Percentiles rank a stretch among this genome's conserved stretches.
These are phyloP conservation scores for Ogataea ramenticola DNA, from an alignment of 805 yeast genomes.

Conservation along the genomic window DNA sequence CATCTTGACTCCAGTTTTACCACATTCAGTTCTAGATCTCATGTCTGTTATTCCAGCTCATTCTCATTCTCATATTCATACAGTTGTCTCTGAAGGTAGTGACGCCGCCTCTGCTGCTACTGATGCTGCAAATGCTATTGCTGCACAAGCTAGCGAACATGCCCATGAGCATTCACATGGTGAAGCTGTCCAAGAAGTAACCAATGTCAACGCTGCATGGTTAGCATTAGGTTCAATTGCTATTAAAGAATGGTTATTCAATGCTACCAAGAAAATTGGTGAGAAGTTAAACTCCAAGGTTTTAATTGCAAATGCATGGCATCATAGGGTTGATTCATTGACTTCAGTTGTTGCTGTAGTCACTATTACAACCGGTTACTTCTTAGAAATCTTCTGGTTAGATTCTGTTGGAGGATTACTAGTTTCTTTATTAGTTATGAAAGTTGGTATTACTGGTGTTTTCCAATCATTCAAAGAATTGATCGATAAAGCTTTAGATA, in stretches of 20 bases:
- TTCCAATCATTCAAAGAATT: slow-evolving; percentile 65
- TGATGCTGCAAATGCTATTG: slow-evolving; percentile 6
- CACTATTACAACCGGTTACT: slow-evolving; percentile 80
- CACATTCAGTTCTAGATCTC: slow-evolving; percentile 51
- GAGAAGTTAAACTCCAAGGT: slow-evolving; percentile 75
- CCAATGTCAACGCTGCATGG: slow-evolving; percentile 92
- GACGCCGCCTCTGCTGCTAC: slow-evolving; percentile 13
- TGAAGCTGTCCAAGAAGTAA: slow-evolving; percentile 27
- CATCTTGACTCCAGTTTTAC: slow-evolving; percentile 60
- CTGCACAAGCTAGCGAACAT: slow-evolving; percentile 12
- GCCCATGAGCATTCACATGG: slow-evolving; percentile 25
- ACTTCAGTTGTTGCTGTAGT: slow-evolving; percentile 87
- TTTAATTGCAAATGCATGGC: slow-evolving; percentile 97
- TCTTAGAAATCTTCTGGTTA: slow-evolving; percentile 71
- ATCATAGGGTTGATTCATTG: slow-evolving; percentile 89
- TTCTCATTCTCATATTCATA: slow-evolving; percentile 47
- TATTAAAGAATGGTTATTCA: slow-evolving; percentile 82
- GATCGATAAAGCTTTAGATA: slow-evolving; percentile 62
- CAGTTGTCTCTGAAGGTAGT: slow-evolving; percentile 9
- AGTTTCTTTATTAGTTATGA: slow-evolving; percentile 75
- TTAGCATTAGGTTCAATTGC: slow-evolving; percentile 84
- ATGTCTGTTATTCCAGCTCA: slow-evolving; percentile 43
- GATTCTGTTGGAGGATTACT: slow-evolving; percentile 90
- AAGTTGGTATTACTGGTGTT: slow-evolving; percentile 78
- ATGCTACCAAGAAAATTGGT: slow-evolving; percentile 78